Base-by-base conservation (phyloP, 2,329 filamentous ascomycete species). In the Mycocentrospora acerina region DNA sequence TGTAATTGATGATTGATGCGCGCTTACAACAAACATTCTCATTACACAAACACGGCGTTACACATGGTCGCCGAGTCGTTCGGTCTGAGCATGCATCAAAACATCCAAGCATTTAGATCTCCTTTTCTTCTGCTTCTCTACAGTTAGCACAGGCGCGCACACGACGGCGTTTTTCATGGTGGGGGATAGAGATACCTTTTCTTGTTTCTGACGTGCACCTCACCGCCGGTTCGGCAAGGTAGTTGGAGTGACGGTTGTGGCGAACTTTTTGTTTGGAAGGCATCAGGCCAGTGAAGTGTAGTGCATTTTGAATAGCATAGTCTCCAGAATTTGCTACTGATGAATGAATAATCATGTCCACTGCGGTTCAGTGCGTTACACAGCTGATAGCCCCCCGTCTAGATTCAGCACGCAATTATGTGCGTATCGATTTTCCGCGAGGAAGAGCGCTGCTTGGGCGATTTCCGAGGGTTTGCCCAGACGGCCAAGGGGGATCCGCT, bases 341-440 rank as follows among this genome's bases (percentile, higher is more conserved):
- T n/a, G n/a, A n/a, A n/a, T n/a, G n/a, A n/a, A n/a, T n/a, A 22
- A 9, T 22, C 19, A 22, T 22, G 9, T n/a, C 19, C 19, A 22
- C 9, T 9, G 19, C 19, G 9, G 5, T 22, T 22, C 19, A 22
- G 18, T 25, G 32, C 10, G 15, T 44, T 44, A 66, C 4, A 70
- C 54, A 34, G 86, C 86, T 64, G 86, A 90, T 51, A 94, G 66
- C 2, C 90, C 90, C 12, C 90, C 90, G 66, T 95, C 90, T 18
- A 95, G 74, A 64, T 90, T 93, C 35, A 95, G 74, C 34, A 90
- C 77, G 64, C 88, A 93, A 51, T 94, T 94, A 64, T 91, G 91
- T 39, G 88, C 86, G 68, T 91, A 95, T 46, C 79, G 72, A 65
- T 93, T 95, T 31, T 77, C 76, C 19, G 81, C 85, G 12, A 95